These are phyloP conservation scores for Fusarium sacchari DNA, from an alignment of 2,329 filamentous ascomycete genomes.

Conservation along the genomic window DNA sequence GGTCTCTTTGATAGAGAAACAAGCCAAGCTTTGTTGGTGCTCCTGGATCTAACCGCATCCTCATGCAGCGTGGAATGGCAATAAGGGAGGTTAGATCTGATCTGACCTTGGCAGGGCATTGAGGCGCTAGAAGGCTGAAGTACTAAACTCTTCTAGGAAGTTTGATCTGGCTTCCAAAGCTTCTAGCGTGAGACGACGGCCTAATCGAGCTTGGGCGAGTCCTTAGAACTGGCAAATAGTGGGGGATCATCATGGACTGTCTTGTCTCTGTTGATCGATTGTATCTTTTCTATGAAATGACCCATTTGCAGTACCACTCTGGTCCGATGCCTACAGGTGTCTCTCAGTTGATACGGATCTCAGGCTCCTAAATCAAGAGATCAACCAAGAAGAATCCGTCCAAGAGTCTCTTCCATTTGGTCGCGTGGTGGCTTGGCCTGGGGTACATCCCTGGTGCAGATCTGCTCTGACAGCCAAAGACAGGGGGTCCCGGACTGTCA, in stretches of 20 bases:
- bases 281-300: neutral
- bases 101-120: neutral
- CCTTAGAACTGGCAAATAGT: slow-evolving; percentile 10
- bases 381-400: neutral
- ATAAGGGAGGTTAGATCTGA: slow-evolving; percentile 9
- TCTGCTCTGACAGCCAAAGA: slow-evolving; percentile 10
- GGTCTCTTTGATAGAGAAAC: neutral
- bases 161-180: slow-evolving; percentile 19
- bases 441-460: slow-evolving; percentile 29
- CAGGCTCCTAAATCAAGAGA: neutral
- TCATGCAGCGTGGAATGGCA: neutral
- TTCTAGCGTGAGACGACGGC: slow-evolving; percentile 39
- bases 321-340: neutral
- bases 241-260: slow-evolving; percentile 4
- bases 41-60: neutral
- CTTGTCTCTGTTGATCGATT: neutral
- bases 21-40: neutral
- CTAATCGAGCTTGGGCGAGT: slow-evolving; percentile 16
- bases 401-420: neutral
- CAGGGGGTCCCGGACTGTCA: slow-evolving; percentile 35
- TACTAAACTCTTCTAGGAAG: slow-evolving; percentile 27
- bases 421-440: slow-evolving; percentile 10
- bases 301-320: neutral
- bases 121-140: neutral
- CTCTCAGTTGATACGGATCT: too few species aligned